These are phyloP conservation scores for Geranium rotundifolium DNA, from an alignment of 345 rosid genomes.

Conservation along the genomic window DNA sequence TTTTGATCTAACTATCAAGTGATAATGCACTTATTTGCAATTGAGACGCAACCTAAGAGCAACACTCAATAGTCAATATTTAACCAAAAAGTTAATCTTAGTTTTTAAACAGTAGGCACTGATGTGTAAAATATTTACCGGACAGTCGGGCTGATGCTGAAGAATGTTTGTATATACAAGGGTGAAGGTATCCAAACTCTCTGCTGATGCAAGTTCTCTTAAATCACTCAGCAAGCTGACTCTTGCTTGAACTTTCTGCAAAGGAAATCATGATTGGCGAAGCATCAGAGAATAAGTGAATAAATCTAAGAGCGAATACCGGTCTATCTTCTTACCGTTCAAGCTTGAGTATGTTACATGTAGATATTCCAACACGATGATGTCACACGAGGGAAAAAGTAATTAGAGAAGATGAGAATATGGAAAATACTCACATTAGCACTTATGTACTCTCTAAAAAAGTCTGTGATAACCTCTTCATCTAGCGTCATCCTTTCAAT, in stretches of 20 bases:
- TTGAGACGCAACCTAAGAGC: not conserved
- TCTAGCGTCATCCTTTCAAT: constrained; percentile 93
- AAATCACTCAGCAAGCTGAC: constrained; percentile 79
- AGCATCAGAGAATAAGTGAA: not conserved
- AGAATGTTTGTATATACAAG: constrained; percentile 90
- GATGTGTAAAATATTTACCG: constrained; percentile 35
- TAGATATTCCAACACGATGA: not conserved
- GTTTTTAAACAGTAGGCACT: not conserved
- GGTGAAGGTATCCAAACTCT: constrained; percentile 88
- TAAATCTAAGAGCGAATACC: no score
- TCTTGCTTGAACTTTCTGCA: constrained; percentile 89
- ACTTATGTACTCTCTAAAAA: constrained; percentile 86
- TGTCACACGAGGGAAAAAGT: no score
- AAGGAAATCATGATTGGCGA: constrained; percentile 4
- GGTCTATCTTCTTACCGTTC: no score
- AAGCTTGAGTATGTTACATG: no score
- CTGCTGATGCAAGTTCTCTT: constrained; percentile 98
- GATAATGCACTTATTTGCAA: not conserved
- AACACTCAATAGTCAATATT: not conserved
- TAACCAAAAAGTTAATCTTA: not conserved
- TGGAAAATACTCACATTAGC: constrained; percentile 50
- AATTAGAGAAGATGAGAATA: not conserved
- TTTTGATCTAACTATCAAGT: no score
- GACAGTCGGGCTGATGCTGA: constrained; percentile 97
- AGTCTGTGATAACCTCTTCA: constrained; percentile 93